Conservation (phyloP, 1,139 yeast genomes). For the Diutina siamensis region DNA sequence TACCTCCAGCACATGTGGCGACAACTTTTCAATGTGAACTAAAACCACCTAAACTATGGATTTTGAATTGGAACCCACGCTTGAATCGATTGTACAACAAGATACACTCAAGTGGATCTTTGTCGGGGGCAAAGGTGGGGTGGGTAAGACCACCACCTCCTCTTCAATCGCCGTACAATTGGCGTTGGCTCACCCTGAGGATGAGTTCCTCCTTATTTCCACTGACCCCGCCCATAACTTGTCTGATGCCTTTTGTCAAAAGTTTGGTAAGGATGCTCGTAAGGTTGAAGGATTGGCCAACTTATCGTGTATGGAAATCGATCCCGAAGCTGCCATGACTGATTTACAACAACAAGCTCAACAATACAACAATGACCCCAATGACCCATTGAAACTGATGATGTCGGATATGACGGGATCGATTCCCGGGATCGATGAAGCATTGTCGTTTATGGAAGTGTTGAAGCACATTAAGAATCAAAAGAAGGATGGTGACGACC, state of each 20-base stretch:
- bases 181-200: constrained; percentile 68
- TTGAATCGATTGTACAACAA: constrained; percentile 52
- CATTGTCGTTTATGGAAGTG: constrained; percentile 93
- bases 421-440: constrained; percentile 97
- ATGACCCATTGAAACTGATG: constrained; percentile 54
- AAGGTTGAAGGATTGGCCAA: constrained; percentile 81
- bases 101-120: constrained; percentile 87
- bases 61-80: constrained; percentile 51
- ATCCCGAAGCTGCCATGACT: constrained; percentile 87
- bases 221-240: constrained; percentile 98
- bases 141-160: constrained; percentile 95
- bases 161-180: constrained; percentile 90
- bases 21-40: neutral
- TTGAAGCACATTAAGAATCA: constrained; percentile 90
- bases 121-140: constrained; percentile 99
- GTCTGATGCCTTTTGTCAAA: constrained; percentile 96
- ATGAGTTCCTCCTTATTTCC: constrained; percentile 78
- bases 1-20: neutral
- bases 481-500: constrained; percentile 21
- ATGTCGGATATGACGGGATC: constrained; percentile 91
- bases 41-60: constrained; percentile 20
- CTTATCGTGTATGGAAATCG: constrained; percentile 95
- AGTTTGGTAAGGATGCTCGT: constrained; percentile 93
- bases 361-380: constrained; percentile 45
- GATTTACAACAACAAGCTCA: constrained; percentile 64